Evolutionary conservation across 306 rosid genomes (phyloP).

Genomic region (Astragalus membranaceus): DNA sequence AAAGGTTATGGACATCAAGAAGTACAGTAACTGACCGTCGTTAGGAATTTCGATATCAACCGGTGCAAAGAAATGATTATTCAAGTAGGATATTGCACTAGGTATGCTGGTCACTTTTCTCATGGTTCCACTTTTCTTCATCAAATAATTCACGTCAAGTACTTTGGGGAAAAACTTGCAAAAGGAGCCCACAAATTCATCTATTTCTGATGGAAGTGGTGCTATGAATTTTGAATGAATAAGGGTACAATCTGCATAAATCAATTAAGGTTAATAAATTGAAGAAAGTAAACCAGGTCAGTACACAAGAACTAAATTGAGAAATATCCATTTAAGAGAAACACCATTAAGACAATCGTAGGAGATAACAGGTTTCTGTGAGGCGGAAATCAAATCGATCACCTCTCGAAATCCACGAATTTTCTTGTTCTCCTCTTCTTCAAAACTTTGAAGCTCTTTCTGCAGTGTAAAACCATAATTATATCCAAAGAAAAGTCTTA

Average conservation of each 20-base stretch:
- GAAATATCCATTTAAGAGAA: constrained; percentile 39
- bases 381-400: constrained; percentile 96
- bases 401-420: constrained; percentile 88
- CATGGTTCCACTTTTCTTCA: constrained; percentile 56
- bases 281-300: constrained; percentile 15
- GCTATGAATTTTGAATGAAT: constrained; percentile 73
- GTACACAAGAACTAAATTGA: constrained; percentile 14
- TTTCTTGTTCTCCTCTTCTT: constrained; percentile 66
- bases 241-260: constrained; percentile 69
- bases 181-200: constrained; percentile 56
- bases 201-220: constrained; percentile 61
- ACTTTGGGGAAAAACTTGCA: constrained; percentile 49
- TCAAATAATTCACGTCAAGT: constrained; percentile 54
- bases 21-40: constrained; percentile 39
- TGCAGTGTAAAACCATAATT: constrained; percentile 22
- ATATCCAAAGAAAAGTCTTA: not conserved
- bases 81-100: constrained; percentile 63
- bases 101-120: constrained; percentile 47
- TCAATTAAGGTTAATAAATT: constrained; percentile 15
- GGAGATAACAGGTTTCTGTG: constrained; percentile 92
- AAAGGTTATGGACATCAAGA: not conserved
- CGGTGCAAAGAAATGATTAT: constrained; percentile 57
- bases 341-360: constrained; percentile 79
- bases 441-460: constrained; percentile 52
- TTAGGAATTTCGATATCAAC: constrained; percentile 50